Conservation (phyloP, 352 stramenopile species). For the Phytopythium kandeliae region DNA sequence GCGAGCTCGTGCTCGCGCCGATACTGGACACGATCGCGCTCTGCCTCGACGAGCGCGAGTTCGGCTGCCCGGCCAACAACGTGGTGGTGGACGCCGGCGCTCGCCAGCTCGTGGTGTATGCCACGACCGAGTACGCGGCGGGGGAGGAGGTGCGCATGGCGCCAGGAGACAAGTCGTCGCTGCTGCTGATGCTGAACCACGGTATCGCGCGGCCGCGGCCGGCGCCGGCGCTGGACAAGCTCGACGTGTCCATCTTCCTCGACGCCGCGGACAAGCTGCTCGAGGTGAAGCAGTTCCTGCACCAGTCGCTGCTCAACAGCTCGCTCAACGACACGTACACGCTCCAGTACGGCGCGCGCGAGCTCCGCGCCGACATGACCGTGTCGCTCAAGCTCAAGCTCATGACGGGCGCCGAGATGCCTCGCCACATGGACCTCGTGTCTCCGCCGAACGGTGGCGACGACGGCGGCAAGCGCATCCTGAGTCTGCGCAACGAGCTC, state of each 20-base stretch:
- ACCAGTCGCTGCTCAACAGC: slow-evolving; percentile 27
- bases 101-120: slow-evolving; percentile 29
- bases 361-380: slow-evolving; percentile 11
- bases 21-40: slow-evolving; percentile 33
- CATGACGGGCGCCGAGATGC: slow-evolving; percentile 23
- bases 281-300: slow-evolving; percentile 31
- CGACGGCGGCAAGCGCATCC: slow-evolving; percentile 10
- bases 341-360: slow-evolving; percentile 15
- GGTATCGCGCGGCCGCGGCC: slow-evolving; percentile 20
- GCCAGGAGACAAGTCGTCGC: slow-evolving; percentile 27
- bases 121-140: slow-evolving; percentile 15
- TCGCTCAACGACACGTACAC: slow-evolving; percentile 37
- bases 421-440: slow-evolving; percentile 22
- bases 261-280: slow-evolving; percentile 28
- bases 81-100: slow-evolving; percentile 19
- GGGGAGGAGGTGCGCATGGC: slow-evolving; percentile 27
- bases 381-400: slow-evolving; percentile 47
- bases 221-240: slow-evolving; percentile 22
- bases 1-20: slow-evolving; percentile 30
- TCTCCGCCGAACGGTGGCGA: slow-evolving; percentile 3
- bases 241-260: slow-evolving; percentile 41
- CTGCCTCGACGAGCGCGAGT: slow-evolving; percentile 18
- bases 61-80: slow-evolving; percentile 15
- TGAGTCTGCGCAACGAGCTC: slow-evolving; percentile 47
- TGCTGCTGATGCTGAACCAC: slow-evolving; percentile 43